Evolutionary conservation across 2,329 filamentous ascomycete genomes (phyloP).

Genomic region (Xylaria sp.): DNA sequence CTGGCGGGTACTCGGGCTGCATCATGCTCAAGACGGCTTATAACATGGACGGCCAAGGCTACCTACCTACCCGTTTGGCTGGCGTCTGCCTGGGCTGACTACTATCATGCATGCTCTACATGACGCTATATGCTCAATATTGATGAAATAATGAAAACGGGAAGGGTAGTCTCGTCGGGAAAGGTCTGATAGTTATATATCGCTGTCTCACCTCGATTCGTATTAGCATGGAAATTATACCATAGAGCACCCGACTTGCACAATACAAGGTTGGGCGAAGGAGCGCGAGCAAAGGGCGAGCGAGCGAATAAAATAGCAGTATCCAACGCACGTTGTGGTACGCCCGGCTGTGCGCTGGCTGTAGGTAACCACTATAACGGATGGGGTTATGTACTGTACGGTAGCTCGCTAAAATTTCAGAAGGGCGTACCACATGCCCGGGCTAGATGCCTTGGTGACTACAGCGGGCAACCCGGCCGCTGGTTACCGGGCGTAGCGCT

Average conservation of each 20-base stretch:
- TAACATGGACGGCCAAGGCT: background rate
- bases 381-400: background rate
- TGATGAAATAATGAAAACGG: conserved; percentile 19
- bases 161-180: background rate
- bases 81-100: conserved; percentile 7
- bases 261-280: conserved; percentile 1
- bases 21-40: background rate
- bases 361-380: conserved; percentile 13
- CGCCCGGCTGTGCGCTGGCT: background rate
- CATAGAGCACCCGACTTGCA: conserved; percentile 12
- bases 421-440: conserved; percentile 14
- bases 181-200: background rate
- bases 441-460: conserved; percentile 21
- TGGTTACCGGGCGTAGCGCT: conserved; percentile 18
- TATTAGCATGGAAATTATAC: conserved; percentile 17
- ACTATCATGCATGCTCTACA: conserved; percentile 4
- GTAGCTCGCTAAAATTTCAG: conserved; percentile 27
- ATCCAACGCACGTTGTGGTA: conserved; percentile 33
- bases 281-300: background rate
- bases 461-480: conserved; percentile 6
- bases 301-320: conserved; percentile 21
- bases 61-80: background rate
- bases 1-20: background rate
- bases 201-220: conserved; percentile 3
- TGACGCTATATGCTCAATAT: conserved; percentile 28